A percentile compares a stretch with the other conserved stretches of the same genome.
These are phyloP conservation scores for Pseudogymnoascus pannorum DNA, from an alignment of 2,329 filamentous ascomycete species.

Conservation along the genomic window DNA sequence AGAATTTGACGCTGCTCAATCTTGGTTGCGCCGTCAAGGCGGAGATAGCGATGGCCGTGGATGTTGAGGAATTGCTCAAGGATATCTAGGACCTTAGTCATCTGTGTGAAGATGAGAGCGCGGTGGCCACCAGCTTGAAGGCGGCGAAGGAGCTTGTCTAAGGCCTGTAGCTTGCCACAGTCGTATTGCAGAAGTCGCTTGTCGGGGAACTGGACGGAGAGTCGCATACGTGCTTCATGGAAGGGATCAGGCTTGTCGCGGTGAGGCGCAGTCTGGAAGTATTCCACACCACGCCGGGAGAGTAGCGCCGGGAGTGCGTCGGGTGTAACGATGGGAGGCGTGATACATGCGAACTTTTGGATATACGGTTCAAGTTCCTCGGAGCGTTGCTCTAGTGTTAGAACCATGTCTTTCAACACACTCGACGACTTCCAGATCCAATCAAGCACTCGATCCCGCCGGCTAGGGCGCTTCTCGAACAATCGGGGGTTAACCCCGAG, in stretches of 20 bases:
- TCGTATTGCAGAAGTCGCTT: slow-evolving; percentile 95
- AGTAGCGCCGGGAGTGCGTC: slow-evolving; percentile 65
- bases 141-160: slow-evolving; percentile 78
- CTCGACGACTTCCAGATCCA: slow-evolving; percentile 70
- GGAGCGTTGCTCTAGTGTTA: slow-evolving; percentile 66
- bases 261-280: slow-evolving; percentile 49
- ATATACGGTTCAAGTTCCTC: slow-evolving; percentile 66
- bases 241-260: slow-evolving; percentile 69
- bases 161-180: slow-evolving; percentile 87
- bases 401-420: slow-evolving; percentile 59
- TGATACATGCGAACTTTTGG: slow-evolving; percentile 85
- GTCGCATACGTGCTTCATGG: slow-evolving; percentile 85
- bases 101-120: slow-evolving; percentile 96
- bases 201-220: slow-evolving; percentile 95
- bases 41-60: slow-evolving; percentile 92
- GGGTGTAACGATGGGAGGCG: slow-evolving; percentile 76
- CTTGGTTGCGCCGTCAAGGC: slow-evolving; percentile 92
- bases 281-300: slow-evolving; percentile 50
- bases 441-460: slow-evolving; percentile 56
- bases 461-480: slow-evolving; percentile 51
- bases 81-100: slow-evolving; percentile 98
- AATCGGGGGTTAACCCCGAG: slow-evolving; percentile 54
- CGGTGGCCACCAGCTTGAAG: slow-evolving; percentile 87
- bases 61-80: slow-evolving; percentile 97
- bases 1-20: slow-evolving; percentile 92